phyloP scores from a whole-genome alignment of 177 flowering plant genomes.

The Vitis hybrid region DNA sequence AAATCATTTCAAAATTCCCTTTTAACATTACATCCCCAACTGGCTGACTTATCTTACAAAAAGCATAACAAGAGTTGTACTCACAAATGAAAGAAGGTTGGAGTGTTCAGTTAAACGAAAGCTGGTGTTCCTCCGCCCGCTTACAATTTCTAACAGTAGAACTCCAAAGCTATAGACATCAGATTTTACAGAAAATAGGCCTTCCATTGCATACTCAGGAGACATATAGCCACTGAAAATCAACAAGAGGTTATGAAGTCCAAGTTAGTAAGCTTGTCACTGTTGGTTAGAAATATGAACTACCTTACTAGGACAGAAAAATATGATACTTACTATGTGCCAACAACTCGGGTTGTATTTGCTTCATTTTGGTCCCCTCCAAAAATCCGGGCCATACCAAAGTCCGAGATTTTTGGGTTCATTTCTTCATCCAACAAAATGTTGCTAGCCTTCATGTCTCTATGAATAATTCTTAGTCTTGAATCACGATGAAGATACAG shows the following conservation, averaged over 20 bases:
- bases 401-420: conserved; percentile 60
- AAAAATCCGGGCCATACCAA: conserved; percentile 53
- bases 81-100: conserved; percentile 32
- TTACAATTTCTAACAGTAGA: conserved; percentile 32
- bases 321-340: conserved; percentile 41
- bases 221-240: conserved; percentile 47
- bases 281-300: neutral
- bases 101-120: conserved; percentile 25
- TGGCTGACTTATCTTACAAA: no score
- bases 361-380: conserved; percentile 43
- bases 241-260: neutral
- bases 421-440: conserved; percentile 46
- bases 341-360: conserved; percentile 46
- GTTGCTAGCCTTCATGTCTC: conserved; percentile 48
- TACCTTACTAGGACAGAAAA: neutral
- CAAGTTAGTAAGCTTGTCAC: neutral
- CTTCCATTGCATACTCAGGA: conserved; percentile 56
- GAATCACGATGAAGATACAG: conserved; percentile 58
- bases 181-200: conserved; percentile 43
- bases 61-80: conserved; percentile 5
- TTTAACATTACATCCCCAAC: neutral
- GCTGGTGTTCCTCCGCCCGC: conserved; percentile 41
- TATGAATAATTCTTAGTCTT: conserved; percentile 42
- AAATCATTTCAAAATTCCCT: conserved; percentile 1
- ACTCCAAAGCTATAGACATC: conserved; percentile 52